Base-by-base conservation (phyloP, 2,329 filamentous ascomycete genomes). In the Plectosphaerella sp. region DNA sequence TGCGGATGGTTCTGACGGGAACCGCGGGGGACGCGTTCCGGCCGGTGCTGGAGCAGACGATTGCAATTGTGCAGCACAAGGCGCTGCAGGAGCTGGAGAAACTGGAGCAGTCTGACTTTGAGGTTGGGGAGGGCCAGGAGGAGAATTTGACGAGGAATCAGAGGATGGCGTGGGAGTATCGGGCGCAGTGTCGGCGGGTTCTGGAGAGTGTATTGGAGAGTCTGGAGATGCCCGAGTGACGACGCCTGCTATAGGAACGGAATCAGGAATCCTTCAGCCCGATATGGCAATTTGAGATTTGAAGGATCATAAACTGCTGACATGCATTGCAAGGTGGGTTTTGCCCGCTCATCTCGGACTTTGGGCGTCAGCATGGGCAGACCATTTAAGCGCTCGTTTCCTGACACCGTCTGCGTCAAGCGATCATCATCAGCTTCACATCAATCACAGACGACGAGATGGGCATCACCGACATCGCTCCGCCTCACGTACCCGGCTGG, bases 81-180 rank as follows among this genome's bases (percentile, higher is more conserved):
- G 65, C 76, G 3, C 61, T 74, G 50, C 68, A 65, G 48, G 68
- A 70, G 52, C 59, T 82, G 16, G 72, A 77, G 56, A 59, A 68
- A 47, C 62, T 84, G 14, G 67, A 72, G 25, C 72, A 75, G 56
- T 72, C 74, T 3, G 77, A 79, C 28, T 63, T 73, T 4, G 70
- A 74, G 51, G 63, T 69, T 7, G 68, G 70, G 3, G 73, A 72
- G 2, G 70, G 67, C 3, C 71, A 70, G 1, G 68, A 68, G 14
- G 63, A 57, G 36, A 48, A 62, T 14, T 56, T 71, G 43, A 78
- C 73, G 42, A 57, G 55, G 10, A 78, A 78, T 49, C 78, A 82
- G 64, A 58, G 62, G 45, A 61, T 83, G 42, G 79, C 76, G 14
- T 46, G 74, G 16, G 64, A 69, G n/a, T 83, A 83, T 58, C 66